Conservation (phyloP, 1,284 basidiomycete genomes). For the Ustilago loliicola region DNA sequence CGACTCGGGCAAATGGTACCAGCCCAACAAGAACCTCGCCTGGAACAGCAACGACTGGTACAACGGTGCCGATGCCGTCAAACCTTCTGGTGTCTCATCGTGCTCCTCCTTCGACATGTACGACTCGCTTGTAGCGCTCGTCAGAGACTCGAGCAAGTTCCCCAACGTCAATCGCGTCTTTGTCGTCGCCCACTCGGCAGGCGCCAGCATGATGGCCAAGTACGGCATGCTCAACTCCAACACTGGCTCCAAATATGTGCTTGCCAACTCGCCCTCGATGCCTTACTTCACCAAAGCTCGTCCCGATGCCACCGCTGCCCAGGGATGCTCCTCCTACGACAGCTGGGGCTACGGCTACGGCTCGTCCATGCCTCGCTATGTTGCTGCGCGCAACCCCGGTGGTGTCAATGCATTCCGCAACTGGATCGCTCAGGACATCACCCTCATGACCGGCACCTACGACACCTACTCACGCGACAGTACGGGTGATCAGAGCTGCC, state of each 20-base stretch:
- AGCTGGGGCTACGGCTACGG: slow-evolving; percentile 48
- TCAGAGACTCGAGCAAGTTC: slow-evolving; percentile 43
- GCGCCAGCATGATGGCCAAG: slow-evolving; percentile 45
- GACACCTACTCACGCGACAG: slow-evolving; percentile 43
- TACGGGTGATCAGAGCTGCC: slow-evolving; percentile 43
- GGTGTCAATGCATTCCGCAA: slow-evolving; percentile 12
- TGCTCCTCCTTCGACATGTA: slow-evolving; percentile 56
- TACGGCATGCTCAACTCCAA: slow-evolving; percentile 43
- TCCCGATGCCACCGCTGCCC: slow-evolving; percentile 15
- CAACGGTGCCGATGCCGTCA: slow-evolving; percentile 37
- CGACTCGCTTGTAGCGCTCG: slow-evolving; percentile 40
- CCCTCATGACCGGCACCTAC: slow-evolving; percentile 37
- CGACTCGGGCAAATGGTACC: slow-evolving; percentile 33
- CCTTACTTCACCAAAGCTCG: slow-evolving; percentile 56
- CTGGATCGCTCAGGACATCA: slow-evolving; percentile 40
- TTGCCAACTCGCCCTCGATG: slow-evolving; percentile 53
- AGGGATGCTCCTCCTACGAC: slow-evolving; percentile 23
- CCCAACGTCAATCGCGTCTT: slow-evolving; percentile 41
- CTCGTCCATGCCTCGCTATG: slow-evolving; percentile 29
- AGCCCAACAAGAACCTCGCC: slow-evolving; percentile 27
- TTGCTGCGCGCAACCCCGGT: slow-evolving; percentile 18
- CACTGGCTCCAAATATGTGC: slow-evolving; percentile 30
- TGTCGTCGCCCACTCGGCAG: slow-evolving; percentile 50
- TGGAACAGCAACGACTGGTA: slow-evolving; percentile 38
- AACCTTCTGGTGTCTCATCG: slow-evolving; percentile 13